These are phyloP conservation scores for Fusarium liriodendri DNA, from an alignment of 2,329 filamentous ascomycete genomes.

Conservation along the genomic window DNA sequence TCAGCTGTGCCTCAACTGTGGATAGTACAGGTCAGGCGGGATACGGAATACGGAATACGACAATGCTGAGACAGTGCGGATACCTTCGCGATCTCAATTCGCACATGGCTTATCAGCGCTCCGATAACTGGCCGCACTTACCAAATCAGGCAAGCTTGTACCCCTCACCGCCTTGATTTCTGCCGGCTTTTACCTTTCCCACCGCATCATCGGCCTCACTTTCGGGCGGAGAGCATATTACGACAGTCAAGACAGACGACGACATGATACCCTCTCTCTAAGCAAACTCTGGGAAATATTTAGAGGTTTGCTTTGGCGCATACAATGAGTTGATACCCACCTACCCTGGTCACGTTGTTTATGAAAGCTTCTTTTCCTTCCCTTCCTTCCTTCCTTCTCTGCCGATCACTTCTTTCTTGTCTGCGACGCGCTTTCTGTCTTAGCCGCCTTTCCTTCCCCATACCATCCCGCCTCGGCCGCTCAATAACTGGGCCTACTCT, in stretches of 20 bases:
- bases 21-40: background rate
- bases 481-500: conserved; percentile 31
- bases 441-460: conserved; percentile 39
- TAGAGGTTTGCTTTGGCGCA: conserved; percentile 21
- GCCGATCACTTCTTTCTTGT: conserved; percentile 29
- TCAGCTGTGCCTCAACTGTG: background rate
- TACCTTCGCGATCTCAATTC: background rate
- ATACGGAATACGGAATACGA: conserved; percentile 7
- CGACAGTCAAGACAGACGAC: conserved; percentile 16
- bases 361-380: background rate
- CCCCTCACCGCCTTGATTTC: conserved; percentile 40
- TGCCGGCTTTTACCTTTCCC: conserved; percentile 20
- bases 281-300: conserved; percentile 2
- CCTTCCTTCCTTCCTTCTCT: conserved; percentile 1
- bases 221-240: conserved; percentile 20
- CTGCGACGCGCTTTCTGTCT: conserved; percentile 31
- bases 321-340: conserved; percentile 29
- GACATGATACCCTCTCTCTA: conserved; percentile 35
- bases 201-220: conserved; percentile 26
- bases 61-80: conserved; percentile 6
- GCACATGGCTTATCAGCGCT: conserved; percentile 18
- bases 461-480: conserved; percentile 39
- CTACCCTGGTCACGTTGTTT: background rate
- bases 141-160: conserved; percentile 5
- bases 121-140: conserved; percentile 7